These are phyloP conservation scores for Teratosphaeria epicoccoides DNA, from an alignment of 2,329 filamentous ascomycete species.

Conservation along the genomic window DNA sequence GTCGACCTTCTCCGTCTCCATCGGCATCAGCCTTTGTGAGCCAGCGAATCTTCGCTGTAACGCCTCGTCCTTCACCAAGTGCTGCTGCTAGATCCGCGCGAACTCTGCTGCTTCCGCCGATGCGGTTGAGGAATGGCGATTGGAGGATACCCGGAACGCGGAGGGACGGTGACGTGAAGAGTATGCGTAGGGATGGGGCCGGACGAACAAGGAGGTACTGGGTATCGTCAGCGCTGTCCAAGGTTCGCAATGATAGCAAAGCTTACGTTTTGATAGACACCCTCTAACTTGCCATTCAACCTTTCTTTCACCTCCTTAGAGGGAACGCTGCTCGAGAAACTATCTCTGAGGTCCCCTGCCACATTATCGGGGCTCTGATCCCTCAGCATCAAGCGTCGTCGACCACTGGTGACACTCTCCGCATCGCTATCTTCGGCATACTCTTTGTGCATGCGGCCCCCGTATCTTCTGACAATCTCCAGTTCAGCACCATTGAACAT, in stretches of 20 bases:
- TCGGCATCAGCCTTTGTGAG: slow-evolving; percentile 37
- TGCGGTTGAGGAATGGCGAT: slow-evolving; percentile 38
- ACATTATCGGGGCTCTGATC: slow-evolving; percentile 32
- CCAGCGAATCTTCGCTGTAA: slow-evolving; percentile 68
- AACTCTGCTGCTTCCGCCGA: slow-evolving; percentile 41
- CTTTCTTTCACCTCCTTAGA: slow-evolving; percentile 12
- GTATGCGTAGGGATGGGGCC: slow-evolving; percentile 38
- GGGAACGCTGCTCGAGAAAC: slow-evolving; percentile 5
- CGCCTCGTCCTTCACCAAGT: slow-evolving; percentile 55
- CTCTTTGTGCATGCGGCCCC: slow-evolving; percentile 50
- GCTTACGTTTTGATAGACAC: slow-evolving; percentile 49
- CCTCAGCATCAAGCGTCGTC: slow-evolving; percentile 39
- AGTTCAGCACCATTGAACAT: slow-evolving; percentile 61
- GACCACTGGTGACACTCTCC: slow-evolving; percentile 23
- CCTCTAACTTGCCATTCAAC: slow-evolving; percentile 35
- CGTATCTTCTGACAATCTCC: slow-evolving; percentile 50
- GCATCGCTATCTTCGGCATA: slow-evolving; percentile 25
- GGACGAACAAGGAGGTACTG: slow-evolving; percentile 41
- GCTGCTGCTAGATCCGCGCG: slow-evolving; percentile 47
- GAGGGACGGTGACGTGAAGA: slow-evolving; percentile 41
- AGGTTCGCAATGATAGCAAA: neutral
- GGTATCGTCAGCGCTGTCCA: neutral
- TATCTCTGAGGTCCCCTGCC: slow-evolving; percentile 12
- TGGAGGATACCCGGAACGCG: slow-evolving; percentile 41
- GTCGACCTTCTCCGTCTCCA: slow-evolving; percentile 45